These are phyloP conservation scores for Penicillium flavigenum DNA, from an alignment of 495 filamentous ascomycete species.

Conservation along the genomic window DNA sequence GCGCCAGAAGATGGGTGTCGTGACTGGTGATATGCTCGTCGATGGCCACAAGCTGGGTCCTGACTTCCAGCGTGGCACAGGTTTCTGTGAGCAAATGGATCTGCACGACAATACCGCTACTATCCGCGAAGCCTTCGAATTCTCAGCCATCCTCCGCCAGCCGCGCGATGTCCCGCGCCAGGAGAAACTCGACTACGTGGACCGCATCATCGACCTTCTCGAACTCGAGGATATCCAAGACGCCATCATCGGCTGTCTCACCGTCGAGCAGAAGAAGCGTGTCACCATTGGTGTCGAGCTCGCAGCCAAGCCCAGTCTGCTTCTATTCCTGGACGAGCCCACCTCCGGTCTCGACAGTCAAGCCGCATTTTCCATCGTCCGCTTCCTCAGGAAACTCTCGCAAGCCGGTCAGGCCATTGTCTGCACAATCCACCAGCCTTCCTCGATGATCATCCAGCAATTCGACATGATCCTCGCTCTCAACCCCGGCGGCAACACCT, in stretches of 20 bases:
- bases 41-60: slow-evolving; percentile 66
- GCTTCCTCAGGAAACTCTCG: slow-evolving; percentile 81
- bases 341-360: slow-evolving; percentile 84
- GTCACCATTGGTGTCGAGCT: slow-evolving; percentile 93
- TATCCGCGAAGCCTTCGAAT: slow-evolving; percentile 65
- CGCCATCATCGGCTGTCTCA: slow-evolving; percentile 54
- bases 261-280: slow-evolving; percentile 67
- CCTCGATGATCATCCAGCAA: slow-evolving; percentile 66
- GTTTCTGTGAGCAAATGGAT: slow-evolving; percentile 88
- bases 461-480: slow-evolving; percentile 76
- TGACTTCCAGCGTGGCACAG: slow-evolving; percentile 78
- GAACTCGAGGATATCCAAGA: slow-evolving; percentile 57
- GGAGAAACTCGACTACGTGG: slow-evolving; percentile 61
- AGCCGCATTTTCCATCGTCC: slow-evolving; percentile 76
- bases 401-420: slow-evolving; percentile 72
- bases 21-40: slow-evolving; percentile 73
- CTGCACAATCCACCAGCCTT: slow-evolving; percentile 83
- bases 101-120: slow-evolving; percentile 69
- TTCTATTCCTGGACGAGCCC: slow-evolving; percentile 82
- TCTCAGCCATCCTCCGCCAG: slow-evolving; percentile 65
- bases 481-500: slow-evolving; percentile 67
- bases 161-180: slow-evolving; percentile 45
- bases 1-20: slow-evolving; percentile 68
- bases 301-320: slow-evolving; percentile 76
- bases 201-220: slow-evolving; percentile 60